Percentiles rank a stretch among this genome's conserved stretches.
phyloP scores from a whole-genome alignment of 2,329 filamentous ascomycete genomes.

The Pseudopithomyces maydicus region DNA sequence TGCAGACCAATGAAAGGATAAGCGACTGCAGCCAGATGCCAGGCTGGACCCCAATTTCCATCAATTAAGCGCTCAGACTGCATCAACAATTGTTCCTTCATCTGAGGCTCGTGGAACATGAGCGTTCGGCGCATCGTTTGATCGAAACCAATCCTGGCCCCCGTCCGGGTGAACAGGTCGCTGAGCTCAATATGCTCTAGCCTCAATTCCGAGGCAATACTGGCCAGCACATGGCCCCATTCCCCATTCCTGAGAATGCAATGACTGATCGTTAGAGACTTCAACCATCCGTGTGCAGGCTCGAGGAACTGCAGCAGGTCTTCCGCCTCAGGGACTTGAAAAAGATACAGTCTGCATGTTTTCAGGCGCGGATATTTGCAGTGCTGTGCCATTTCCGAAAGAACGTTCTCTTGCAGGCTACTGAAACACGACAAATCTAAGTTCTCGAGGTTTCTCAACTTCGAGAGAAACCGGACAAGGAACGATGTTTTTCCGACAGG shows the following conservation, averaged over 20 bases:
- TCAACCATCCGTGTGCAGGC: slow-evolving; percentile 13
- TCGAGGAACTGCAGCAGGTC: slow-evolving; percentile 22
- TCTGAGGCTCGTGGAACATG: slow-evolving; percentile 5
- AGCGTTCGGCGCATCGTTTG: slow-evolving; percentile 4
- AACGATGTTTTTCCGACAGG: slow-evolving; percentile 24
- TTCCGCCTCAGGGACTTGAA: slow-evolving; percentile 13
- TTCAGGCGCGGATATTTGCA: slow-evolving; percentile 22
- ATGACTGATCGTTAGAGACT: slow-evolving; percentile 16
- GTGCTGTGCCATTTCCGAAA: slow-evolving; percentile 27
- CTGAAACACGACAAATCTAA: slow-evolving; percentile 32
- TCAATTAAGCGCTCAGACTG: slow-evolving; percentile 5
- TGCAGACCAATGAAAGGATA: slow-evolving; percentile 26
- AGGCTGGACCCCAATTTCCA: slow-evolving; percentile 19
- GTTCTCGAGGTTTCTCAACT: slow-evolving; percentile 18
- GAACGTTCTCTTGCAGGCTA: slow-evolving; percentile 26
- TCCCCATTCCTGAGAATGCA: slow-evolving; percentile 12
- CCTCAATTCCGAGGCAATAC: slow-evolving; percentile 14
- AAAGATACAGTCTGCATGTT: slow-evolving; percentile 22
- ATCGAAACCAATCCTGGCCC: slow-evolving; percentile 13
- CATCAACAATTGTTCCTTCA: slow-evolving; percentile 11
- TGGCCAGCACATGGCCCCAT: slow-evolving; percentile 22
- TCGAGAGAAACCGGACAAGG: slow-evolving; percentile 33
- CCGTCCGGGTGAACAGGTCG: slow-evolving; percentile 15
- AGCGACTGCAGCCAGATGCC: slow-evolving; percentile 22
- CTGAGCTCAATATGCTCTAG: slow-evolving; percentile 16